Conservation (phyloP, 2,329 filamentous ascomycete species). For the Sordariomycetes sp. region DNA sequence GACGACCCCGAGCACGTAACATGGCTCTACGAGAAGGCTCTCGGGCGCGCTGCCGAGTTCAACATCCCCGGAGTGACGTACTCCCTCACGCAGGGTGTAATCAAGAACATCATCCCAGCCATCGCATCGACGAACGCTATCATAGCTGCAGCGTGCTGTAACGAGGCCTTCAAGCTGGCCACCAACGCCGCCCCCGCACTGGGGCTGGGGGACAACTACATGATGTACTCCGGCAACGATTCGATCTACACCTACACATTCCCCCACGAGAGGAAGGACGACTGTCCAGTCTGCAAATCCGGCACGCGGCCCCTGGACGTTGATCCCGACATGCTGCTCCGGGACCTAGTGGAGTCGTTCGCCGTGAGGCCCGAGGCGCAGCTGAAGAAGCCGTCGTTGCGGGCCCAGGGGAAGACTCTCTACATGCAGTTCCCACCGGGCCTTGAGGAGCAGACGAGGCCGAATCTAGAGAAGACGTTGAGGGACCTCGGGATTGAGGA, state of each 20-base stretch:
- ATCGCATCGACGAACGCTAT: slow-evolving; percentile 98
- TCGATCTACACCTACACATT: slow-evolving; percentile 97
- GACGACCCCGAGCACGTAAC: slow-evolving; percentile 94
- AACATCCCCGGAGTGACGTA: slow-evolving; percentile 90
- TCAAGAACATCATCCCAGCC: slow-evolving; percentile 98
- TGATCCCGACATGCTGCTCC: slow-evolving; percentile 60
- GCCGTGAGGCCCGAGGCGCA: slow-evolving; percentile 79
- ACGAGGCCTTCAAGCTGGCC: slow-evolving; percentile 91
- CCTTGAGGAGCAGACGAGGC: slow-evolving; percentile 73
- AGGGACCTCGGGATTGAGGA: slow-evolving; percentile 60
- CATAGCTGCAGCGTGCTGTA: slow-evolving; percentile 90
- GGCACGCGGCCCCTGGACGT: slow-evolving; percentile 65
- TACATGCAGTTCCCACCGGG: slow-evolving; percentile 81
- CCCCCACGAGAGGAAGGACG: slow-evolving; percentile 83
- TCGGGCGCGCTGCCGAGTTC: slow-evolving; percentile 74
- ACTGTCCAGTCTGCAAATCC: slow-evolving; percentile 90
- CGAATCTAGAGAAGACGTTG: slow-evolving; percentile 72
- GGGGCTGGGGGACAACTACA: slow-evolving; percentile 77
- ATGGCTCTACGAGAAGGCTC: slow-evolving; percentile 87
- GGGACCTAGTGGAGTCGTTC: slow-evolving; percentile 77
- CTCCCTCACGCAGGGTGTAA: slow-evolving; percentile 88
- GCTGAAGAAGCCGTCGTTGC: slow-evolving; percentile 84
- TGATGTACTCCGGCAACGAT: slow-evolving; percentile 98
- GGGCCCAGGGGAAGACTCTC: slow-evolving; percentile 68
- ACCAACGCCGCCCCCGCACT: slow-evolving; percentile 73